Percentiles rank a stretch among this genome's conserved stretches.
phyloP scores from a whole-genome alignment of 495 filamentous ascomycete species.

The Trichocladium antarcticum region DNA sequence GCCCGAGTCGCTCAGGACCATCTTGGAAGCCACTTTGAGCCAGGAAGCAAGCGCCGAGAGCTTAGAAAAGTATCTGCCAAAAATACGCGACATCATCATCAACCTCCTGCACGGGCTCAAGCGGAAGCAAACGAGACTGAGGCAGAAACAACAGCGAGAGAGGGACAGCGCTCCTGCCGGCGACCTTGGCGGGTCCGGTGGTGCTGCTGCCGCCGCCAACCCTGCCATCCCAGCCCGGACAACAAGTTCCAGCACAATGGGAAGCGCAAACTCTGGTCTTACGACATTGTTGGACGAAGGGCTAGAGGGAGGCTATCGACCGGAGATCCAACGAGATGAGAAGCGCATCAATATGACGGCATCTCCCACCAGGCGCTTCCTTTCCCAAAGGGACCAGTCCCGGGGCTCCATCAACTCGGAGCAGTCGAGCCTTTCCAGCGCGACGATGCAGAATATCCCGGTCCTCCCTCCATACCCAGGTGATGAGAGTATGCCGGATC shows the following conservation, averaged over 20 bases:
- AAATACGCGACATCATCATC: constrained; percentile 95
- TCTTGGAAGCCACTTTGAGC: constrained; percentile 89
- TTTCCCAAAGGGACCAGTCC: constrained; percentile 37
- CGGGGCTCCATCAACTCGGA: constrained; percentile 37
- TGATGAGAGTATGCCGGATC: constrained; percentile 51
- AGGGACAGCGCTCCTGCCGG: constrained; percentile 39
- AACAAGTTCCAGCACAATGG: constrained; percentile 54
- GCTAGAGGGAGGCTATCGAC: constrained; percentile 35
- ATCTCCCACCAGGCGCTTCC: constrained; percentile 34
- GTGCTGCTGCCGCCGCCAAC: constrained; percentile 3
- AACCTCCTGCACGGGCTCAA: constrained; percentile 92
- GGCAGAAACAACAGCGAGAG: constrained; percentile 68
- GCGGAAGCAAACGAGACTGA: constrained; percentile 83
- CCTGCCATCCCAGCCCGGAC: constrained; percentile 38
- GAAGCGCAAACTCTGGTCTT: constrained; percentile 48
- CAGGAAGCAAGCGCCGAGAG: constrained; percentile 91
- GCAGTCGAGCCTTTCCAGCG: constrained; percentile 53
- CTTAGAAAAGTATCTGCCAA: constrained; percentile 80
- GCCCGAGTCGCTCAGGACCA: constrained; percentile 76
- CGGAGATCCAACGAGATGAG: constrained; percentile 22
- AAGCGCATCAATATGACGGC: constrained; percentile 16
- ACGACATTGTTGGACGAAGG: constrained; percentile 57
- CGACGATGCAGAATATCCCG: constrained; percentile 56
- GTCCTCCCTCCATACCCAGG: constrained; percentile 54
- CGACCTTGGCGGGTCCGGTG: constrained; percentile 5